Conservation (phyloP, 2,329 filamentous ascomycete species). For the Eutypa lata region DNA sequence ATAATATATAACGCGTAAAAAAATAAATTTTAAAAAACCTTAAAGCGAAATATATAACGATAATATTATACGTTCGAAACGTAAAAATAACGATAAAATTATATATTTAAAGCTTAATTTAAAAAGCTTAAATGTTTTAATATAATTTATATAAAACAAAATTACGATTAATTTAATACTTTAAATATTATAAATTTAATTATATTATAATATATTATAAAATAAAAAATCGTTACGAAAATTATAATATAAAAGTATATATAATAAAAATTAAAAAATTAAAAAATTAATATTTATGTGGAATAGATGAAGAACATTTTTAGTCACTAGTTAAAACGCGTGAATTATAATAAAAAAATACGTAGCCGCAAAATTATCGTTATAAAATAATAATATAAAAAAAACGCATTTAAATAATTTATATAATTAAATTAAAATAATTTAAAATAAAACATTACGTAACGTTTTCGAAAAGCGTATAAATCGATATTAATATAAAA, state of each 20-base stretch:
- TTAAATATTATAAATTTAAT: not conserved
- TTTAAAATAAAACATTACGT: not conserved
- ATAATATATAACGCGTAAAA: not conserved
- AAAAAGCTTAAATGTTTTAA: not conserved
- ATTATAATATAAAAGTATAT: not conserved
- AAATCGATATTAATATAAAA: not conserved
- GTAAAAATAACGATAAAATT: not conserved
- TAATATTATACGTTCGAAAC: not conserved
- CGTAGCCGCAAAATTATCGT: not conserved
- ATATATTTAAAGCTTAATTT: not conserved
- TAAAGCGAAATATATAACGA: not conserved
- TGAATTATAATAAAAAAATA: not conserved
- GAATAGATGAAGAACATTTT: too few relatives aligned
- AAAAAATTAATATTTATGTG: not conserved
- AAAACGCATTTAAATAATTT: not conserved
- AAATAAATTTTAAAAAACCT: not conserved
- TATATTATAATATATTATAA: not conserved
- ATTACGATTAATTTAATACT: not conserved
- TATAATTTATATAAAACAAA: not conserved
- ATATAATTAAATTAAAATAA: not conserved
- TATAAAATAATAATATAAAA: not conserved
- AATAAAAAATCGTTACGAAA: not conserved
- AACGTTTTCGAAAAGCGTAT: not conserved
- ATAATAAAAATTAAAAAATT: not conserved
- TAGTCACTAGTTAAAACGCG: too few relatives aligned